Conservation (phyloP, 2,329 filamentous ascomycete genomes). For the Neofusicoccum kwambonambiense region DNA sequence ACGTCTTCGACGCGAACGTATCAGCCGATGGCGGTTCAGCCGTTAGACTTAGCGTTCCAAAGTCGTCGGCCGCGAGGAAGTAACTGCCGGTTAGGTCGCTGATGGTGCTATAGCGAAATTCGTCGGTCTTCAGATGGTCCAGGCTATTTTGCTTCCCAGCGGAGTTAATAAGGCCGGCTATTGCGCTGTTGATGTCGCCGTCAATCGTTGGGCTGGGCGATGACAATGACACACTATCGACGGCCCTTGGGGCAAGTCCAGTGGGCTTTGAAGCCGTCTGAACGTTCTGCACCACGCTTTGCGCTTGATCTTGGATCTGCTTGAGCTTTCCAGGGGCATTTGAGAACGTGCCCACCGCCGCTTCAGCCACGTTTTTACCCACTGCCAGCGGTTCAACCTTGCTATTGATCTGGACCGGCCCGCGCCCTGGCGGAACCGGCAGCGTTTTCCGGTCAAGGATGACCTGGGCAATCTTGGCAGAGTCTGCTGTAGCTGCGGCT, state of each 20-base stretch:
- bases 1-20: neutral
- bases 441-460: neutral
- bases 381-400: neutral
- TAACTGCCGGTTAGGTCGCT: neutral
- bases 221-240: too few relatives aligned
- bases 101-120: neutral
- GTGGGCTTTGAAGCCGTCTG: neutral
- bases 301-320: neutral
- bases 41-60: neutral
- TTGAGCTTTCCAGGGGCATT: neutral
- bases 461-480: neutral
- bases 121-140: neutral
- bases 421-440: neutral
- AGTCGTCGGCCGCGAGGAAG: neutral
- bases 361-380: neutral
- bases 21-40: neutral
- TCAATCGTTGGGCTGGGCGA: too few relatives aligned
- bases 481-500: neutral
- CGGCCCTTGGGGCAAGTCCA: neutral
- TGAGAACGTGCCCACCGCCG: neutral
- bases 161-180: neutral
- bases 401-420: neutral
- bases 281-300: neutral
- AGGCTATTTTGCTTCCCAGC: neutral
- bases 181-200: neutral